Percentiles rank a stretch among this genome's conserved stretches.
These are phyloP conservation scores for Naganishia sp. DNA, from an alignment of 1,284 basidiomycete genomes.

Conservation along the genomic window DNA sequence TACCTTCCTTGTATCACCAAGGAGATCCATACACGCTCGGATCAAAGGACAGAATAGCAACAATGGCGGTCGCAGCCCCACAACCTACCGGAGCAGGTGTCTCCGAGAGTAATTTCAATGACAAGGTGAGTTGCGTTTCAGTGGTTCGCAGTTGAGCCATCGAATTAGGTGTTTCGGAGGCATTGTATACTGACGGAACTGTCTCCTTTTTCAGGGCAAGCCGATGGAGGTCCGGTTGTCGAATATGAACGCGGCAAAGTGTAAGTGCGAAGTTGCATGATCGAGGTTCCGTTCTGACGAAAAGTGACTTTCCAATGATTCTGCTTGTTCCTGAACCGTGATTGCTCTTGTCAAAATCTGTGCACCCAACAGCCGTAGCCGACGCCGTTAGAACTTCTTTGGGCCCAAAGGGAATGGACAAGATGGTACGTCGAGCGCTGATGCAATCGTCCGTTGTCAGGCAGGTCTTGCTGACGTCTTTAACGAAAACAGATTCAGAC, in stretches of 20 bases:
- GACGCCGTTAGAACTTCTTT: conserved; percentile 96
- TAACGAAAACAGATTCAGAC: conserved; percentile 80
- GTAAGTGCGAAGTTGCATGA: conserved; percentile 55
- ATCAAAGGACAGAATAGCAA: conserved; percentile 4
- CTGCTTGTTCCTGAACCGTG: neutral
- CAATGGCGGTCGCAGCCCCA: conserved; percentile 20
- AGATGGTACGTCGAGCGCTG: conserved; percentile 72
- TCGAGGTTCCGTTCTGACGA: neutral
- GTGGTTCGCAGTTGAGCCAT: neutral
- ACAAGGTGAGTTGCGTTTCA: conserved; percentile 44
- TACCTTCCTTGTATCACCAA: neutral
- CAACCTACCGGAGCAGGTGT: conserved; percentile 39
- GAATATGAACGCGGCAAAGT: conserved; percentile 95
- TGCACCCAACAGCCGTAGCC: conserved; percentile 72
- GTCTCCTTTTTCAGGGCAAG: conserved; percentile 44
- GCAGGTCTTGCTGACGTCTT: neutral
- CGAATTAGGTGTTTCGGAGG: neutral
- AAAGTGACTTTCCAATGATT: conserved; percentile 27
- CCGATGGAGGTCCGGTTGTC: conserved; percentile 80
- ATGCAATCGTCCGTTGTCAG: neutral
- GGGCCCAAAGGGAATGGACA: conserved; percentile 99
- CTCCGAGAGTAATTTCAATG: conserved; percentile 46
- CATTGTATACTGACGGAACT: neutral
- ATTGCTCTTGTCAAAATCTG: neutral
- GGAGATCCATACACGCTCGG: too few species aligned